Evolutionary conservation across 306 rosid species (phyloP).

Genomic region (Medicago truncatula): DNA sequence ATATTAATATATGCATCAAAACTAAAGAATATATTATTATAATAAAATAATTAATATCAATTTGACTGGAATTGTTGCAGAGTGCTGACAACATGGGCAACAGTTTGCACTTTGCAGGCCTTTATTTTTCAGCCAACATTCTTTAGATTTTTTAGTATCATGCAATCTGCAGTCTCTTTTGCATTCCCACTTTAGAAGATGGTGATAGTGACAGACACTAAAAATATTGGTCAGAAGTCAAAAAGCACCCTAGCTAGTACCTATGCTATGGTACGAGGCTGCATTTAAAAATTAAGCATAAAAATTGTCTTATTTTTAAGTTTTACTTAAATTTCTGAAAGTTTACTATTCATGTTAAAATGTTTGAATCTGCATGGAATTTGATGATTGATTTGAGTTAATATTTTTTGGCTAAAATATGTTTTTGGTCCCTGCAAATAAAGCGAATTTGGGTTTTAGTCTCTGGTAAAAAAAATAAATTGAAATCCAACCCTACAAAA

Average conservation of each 20-base stretch:
- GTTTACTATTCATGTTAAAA: no score
- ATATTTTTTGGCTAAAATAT: no score
- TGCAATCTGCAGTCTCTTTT: neutral
- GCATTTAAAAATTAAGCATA: neutral
- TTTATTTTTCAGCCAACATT: slow-evolving; percentile 16
- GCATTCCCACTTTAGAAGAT: neutral
- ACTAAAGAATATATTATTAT: no score
- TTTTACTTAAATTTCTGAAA: neutral
- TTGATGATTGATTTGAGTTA: no score
- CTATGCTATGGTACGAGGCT: slow-evolving; percentile 15
- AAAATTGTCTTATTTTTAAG: neutral
- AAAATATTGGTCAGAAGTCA: neutral
- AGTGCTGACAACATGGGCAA: slow-evolving; percentile 23
- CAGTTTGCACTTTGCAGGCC: slow-evolving; percentile 6
- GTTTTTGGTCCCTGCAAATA: no score
- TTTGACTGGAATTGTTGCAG: neutral
- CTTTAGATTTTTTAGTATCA: neutral
- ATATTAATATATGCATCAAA: no score
- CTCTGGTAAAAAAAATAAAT: no score
- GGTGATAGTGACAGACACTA: slow-evolving; percentile 18
- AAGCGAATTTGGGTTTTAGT: no score
- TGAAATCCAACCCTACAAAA: no score
- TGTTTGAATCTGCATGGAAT: no score
- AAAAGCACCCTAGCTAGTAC: neutral
- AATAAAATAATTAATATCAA: no score